Evolutionary conservation across 768 basidiomycete genomes (phyloP).

Genomic region (Suillus subluteus): DNA sequence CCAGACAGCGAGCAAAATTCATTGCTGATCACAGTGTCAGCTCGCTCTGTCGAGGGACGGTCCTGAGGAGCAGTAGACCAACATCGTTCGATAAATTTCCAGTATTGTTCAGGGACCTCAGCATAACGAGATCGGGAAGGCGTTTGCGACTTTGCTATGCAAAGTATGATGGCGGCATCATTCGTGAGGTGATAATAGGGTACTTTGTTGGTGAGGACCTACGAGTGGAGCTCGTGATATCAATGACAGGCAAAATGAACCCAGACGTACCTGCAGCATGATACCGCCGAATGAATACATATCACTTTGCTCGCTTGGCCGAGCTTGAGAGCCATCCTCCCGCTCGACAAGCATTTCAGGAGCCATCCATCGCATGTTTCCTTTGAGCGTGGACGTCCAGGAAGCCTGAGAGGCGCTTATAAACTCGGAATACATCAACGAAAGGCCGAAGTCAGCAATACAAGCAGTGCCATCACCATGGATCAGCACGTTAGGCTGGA

Average conservation of each 20-base stretch:
- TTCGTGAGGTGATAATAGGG: slow-evolving; percentile 25
- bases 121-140: slow-evolving; percentile 19
- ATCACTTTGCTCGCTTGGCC: slow-evolving; percentile 32
- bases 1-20: not conserved
- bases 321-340: not conserved
- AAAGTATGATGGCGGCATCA: slow-evolving; percentile 20
- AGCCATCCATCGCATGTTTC: slow-evolving; percentile 49
- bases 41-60: not conserved
- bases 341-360: slow-evolving; percentile 35
- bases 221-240: not conserved
- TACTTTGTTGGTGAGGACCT: slow-evolving; percentile 16
- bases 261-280: slow-evolving; percentile 22
- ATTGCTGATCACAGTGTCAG: not conserved
- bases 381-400: slow-evolving; percentile 15
- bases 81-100: slow-evolving; percentile 26
- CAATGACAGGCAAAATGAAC: slow-evolving; percentile 10
- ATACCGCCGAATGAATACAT: slow-evolving; percentile 49
- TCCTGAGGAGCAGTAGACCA: slow-evolving; percentile 30
- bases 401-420: slow-evolving; percentile 16
- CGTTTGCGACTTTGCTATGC: slow-evolving; percentile 14
- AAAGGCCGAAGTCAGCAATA: slow-evolving; percentile 52
- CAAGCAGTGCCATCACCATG: slow-evolving; percentile 44
- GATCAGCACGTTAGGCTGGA: slow-evolving; percentile 50
- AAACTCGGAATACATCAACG: slow-evolving; percentile 41
- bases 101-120: slow-evolving; percentile 24